Conservation (phyloP, 208 protist genomes). For the Porcisia deanei region DNA sequence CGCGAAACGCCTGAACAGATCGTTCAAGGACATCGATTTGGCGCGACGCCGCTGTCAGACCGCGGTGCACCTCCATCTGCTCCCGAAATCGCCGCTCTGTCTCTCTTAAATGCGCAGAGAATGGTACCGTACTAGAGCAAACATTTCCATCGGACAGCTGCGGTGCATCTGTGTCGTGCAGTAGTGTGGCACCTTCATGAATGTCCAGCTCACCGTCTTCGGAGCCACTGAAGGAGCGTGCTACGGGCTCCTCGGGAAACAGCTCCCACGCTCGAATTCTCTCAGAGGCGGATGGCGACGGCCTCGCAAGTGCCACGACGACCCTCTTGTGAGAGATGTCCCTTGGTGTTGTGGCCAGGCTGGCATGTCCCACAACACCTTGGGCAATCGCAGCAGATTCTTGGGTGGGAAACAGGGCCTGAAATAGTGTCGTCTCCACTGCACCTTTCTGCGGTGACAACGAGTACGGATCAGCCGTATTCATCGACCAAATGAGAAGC, state of each 20-base stretch:
- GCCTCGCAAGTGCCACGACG: neutral
- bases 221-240: neutral
- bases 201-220: neutral
- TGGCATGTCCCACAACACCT: neutral
- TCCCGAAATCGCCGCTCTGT: constrained; percentile 56
- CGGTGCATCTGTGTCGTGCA: neutral
- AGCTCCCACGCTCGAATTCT: constrained; percentile 26
- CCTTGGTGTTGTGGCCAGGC: neutral
- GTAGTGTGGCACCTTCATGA: neutral
- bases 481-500: constrained; percentile 1
- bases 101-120: constrained; percentile 42
- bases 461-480: constrained; percentile 4
- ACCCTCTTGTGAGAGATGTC: neutral
- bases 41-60: constrained; percentile 32
- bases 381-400: neutral
- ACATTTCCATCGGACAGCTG: neutral
- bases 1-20: constrained; percentile 31
- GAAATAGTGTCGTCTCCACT: constrained; percentile 11
- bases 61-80: constrained; percentile 70
- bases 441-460: neutral
- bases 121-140: constrained; percentile 22
- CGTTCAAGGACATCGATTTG: constrained; percentile 32
- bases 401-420: neutral
- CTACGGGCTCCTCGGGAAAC: neutral
- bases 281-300: constrained; percentile 20